Base-by-base conservation (phyloP, 202 grass and related monocot species). In the Eragrostis tef region DNA sequence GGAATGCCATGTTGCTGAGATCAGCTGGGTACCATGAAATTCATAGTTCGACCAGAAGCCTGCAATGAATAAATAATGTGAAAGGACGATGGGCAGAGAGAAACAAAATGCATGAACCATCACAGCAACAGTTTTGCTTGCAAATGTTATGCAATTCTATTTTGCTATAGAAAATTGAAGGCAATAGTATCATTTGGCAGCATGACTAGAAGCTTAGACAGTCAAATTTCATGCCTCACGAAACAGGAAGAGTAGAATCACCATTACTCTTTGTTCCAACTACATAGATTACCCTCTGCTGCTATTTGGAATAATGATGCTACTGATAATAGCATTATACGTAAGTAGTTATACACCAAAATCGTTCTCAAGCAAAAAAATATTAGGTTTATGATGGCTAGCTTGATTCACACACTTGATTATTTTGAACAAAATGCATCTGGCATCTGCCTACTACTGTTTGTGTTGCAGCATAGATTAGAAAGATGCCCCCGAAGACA, bases 21-120 rank as follows among this genome's bases (percentile, higher is more conserved):
- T 91, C 84, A 89, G 26, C 81, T 63, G 9, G 85, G 86, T 44
- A 91, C 29, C 41, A 51, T 43, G 51, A 85, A 87, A 68, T 87
- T 85, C 27, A 52, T 16, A 70, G 43, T 68, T 31, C 45, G 56
- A 20, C 86, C 88, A 47, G 77, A 85, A 82, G 83, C 83, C 91
- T 94, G 83, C 20, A 69, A 73, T 68, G 25, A 41, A 22, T 25
- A 67, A 68, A 0, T 9, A 47, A 21, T 50, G 53, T 59, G 22
- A 22, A 60, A 67, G 9, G 25, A 43, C 10, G 29, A 3, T 15
- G 14, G 25, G 22, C 7, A 64, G 9, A 64, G 16, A 67, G 0
- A 16, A 76, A 39, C 34, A 39, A 20, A 53, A 12, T 58, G 3
- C 9, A 24, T 24, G 44, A 52, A 79, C 15, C 20, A 48, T 22